A percentile compares a stretch with the other conserved stretches of the same genome.
phyloP scores from a whole-genome alignment of 441 rosid species.

The Kokia cookei region DNA sequence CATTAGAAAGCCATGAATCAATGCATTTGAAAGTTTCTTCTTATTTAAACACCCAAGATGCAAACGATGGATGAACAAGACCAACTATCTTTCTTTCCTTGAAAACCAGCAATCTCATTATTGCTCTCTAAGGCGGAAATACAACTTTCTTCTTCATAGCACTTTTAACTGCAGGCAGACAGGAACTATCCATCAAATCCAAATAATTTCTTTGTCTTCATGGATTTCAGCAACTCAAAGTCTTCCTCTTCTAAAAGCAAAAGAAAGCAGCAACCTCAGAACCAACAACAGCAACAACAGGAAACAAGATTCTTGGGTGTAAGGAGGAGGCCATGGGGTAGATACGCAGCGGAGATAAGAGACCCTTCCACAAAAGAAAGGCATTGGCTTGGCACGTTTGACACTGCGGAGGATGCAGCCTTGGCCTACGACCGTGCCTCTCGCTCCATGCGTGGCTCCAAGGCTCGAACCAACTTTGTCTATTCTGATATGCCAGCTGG shows the following conservation, averaged over 20 bases:
- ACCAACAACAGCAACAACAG: constrained; percentile 16
- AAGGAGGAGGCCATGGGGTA: constrained; percentile 79
- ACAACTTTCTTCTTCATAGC: neutral
- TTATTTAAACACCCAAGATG: constrained; percentile 19
- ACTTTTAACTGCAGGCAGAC: neutral
- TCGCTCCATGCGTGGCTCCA: constrained; percentile 69
- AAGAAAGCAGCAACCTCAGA: constrained; percentile 35
- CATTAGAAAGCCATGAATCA: neutral
- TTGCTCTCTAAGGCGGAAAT: neutral
- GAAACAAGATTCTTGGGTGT: constrained; percentile 67
- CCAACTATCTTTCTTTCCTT: neutral
- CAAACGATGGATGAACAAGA: constrained; percentile 1
- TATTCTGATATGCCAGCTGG: constrained; percentile 78
- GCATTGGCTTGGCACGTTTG: constrained; percentile 66
- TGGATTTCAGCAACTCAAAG: constrained; percentile 31
- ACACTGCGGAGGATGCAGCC: constrained; percentile 73
- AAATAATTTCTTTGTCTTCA: neutral
- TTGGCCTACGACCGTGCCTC: constrained; percentile 81
- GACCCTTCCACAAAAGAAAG: constrained; percentile 62
- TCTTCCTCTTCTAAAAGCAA: constrained; percentile 46
- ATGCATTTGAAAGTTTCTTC: neutral
- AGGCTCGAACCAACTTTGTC: constrained; percentile 83
- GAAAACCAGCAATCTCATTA: neutral
- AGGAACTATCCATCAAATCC: neutral
- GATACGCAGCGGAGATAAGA: constrained; percentile 63